Base-by-base conservation (phyloP, 805 yeast genomes). In the Lipomyces kockii region DNA sequence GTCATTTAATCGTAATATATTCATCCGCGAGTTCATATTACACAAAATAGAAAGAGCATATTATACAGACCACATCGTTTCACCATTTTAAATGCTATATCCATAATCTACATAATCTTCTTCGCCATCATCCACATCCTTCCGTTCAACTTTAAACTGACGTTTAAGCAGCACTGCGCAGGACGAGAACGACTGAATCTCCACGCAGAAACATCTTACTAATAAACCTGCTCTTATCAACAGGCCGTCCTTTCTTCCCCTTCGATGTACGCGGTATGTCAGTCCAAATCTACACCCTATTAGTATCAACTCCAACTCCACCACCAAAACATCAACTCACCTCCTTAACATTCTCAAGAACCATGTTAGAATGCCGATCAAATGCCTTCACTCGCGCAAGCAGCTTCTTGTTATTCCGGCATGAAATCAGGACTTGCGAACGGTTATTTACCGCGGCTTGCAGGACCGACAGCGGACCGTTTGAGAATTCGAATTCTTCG, bases 331-430 rank as follows among this genome's bases (percentile, higher is more conserved):
- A 56, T n/a, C 27, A 9, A 51, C 71, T 73, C 27, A 89, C 81
- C 76, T 95, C 99, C 77, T 90, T 92, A 46, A 94, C 98, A 74
- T 92, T 91, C 75, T 91, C 97, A 67, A 95, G 81, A 9, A 95
- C 89, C 90, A 95, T 86, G 78, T 95, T 95, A 70, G 97, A 89
- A 79, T 95, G 99, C 76, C 97, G 87, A 77, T 95, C 99, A 78
- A 92, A 95, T 0, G 98, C 98, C 75, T 90, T 90, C 61, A 95
- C 95, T 72, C 91, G 87, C 1, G 93, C 97, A 37, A 95, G 84
- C 53, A 95, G 83, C 79, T 95, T 95, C 76, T 93, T 97, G 78
- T 94, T 93, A 78, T 95, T 95, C 75, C 99, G 85, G 68, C 97
- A 85, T 25, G 97, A 91, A 68, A 95, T 90, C 66, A 95, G 85